These are phyloP conservation scores for Spathaspora sp. DNA, from an alignment of 805 yeast genomes.

Conservation along the genomic window DNA sequence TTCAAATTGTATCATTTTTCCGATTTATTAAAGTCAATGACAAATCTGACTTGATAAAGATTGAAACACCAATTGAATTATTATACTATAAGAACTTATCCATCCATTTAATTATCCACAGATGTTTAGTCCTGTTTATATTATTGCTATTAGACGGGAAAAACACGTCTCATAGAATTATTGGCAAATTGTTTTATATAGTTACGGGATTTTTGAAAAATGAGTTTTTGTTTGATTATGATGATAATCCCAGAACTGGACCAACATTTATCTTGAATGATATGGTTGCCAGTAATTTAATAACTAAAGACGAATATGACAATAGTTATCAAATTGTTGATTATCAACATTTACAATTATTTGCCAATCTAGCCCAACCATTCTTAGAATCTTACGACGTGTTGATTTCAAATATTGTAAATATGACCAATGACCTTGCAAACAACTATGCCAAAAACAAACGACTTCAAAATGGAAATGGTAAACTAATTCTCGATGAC, in stretches of 20 bases:
- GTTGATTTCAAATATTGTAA: slow-evolving; percentile 8
- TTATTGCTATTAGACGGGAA: slow-evolving; percentile 10
- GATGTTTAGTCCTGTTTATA: slow-evolving; percentile 43
- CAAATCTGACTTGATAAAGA: slow-evolving; percentile 17
- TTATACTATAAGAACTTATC: slow-evolving; percentile 56
- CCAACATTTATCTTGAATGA: slow-evolving; percentile 25
- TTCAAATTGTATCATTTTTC: slow-evolving; percentile 26
- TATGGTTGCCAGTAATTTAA: slow-evolving; percentile 12
- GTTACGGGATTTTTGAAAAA: slow-evolving; percentile 37
- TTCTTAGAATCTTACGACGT: slow-evolving; percentile 28
- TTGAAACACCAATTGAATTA: slow-evolving; percentile 51
- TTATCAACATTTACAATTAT: slow-evolving; percentile 16
- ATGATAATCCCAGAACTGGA: slow-evolving; percentile 27
- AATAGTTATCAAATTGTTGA: slow-evolving; percentile 18
- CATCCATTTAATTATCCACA: slow-evolving; percentile 51
- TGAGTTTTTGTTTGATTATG: slow-evolving; percentile 42
- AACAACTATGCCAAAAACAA: slow-evolving; percentile 6
- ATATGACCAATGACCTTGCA: slow-evolving; percentile 5
- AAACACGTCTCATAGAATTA: slow-evolving; percentile 8
- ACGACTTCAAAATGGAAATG: slow-evolving; percentile 1
- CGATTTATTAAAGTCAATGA: slow-evolving; percentile 21
- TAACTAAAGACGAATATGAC: slow-evolving; percentile 8
- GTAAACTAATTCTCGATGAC: slow-evolving; percentile 12
- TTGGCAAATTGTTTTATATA: slow-evolving; percentile 27
- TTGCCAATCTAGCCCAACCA: slow-evolving; percentile 29